Evolutionary conservation across 2,329 filamentous ascomycete genomes (phyloP).

Genomic region (Fusarium tjaetaba): DNA sequence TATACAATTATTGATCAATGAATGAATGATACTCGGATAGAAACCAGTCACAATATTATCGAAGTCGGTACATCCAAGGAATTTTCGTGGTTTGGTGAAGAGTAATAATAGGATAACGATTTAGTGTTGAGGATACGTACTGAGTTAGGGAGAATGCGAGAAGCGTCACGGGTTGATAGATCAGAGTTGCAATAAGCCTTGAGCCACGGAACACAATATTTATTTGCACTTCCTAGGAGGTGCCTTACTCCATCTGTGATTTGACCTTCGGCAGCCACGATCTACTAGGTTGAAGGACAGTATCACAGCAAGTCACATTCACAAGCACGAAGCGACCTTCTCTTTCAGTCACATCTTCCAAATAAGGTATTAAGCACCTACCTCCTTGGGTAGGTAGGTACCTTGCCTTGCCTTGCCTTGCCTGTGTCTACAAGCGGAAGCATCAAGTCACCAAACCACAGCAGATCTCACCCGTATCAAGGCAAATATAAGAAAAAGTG

Average conservation of each 20-base stretch:
- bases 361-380: not conserved
- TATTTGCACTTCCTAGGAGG: not conserved
- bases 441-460: not conserved
- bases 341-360: not conserved
- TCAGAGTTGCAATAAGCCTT: not conserved
- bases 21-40: not conserved
- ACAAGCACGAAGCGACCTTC: not conserved
- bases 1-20: not conserved
- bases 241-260: not conserved
- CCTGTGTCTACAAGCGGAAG: not conserved
- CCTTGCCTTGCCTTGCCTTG: not conserved
- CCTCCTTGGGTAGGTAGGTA: not conserved
- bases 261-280: not conserved
- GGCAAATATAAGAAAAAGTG: not conserved
- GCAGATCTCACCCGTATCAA: not conserved
- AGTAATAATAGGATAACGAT: not conserved
- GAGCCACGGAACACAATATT: not conserved
- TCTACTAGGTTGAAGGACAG: not conserved
- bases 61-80: not conserved
- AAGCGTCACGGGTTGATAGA: not conserved
- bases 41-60: not conserved
- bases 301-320: not conserved
- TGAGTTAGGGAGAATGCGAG: conserved; percentile 3
- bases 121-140: not conserved
- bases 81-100: not conserved